These are phyloP conservation scores for Metschnikowia colocasiae DNA, from an alignment of 805 yeast species.

Conservation along the genomic window DNA sequence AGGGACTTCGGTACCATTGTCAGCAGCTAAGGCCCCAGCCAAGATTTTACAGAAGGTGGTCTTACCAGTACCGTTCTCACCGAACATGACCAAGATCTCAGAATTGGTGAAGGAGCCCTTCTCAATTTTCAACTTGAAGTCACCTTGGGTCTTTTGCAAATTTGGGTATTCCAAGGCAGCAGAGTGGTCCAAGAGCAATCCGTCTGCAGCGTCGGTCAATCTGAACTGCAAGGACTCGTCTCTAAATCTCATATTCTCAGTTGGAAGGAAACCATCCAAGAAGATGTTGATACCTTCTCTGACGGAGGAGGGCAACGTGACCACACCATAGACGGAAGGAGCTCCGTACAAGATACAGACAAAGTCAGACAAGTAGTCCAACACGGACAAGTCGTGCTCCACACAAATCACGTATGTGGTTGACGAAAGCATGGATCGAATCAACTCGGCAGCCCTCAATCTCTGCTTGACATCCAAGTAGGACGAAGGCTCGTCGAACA, in stretches of 20 bases:
- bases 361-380: conserved; percentile 94
- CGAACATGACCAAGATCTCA: conserved; percentile 98
- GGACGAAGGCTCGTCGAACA: conserved; percentile 99
- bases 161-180: conserved; percentile 73
- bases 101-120: conserved; percentile 92
- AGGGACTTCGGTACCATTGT: conserved; percentile 74
- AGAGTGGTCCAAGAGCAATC: conserved; percentile 69
- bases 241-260: conserved; percentile 96
- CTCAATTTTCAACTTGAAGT: conserved; percentile 79
- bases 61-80: conserved; percentile 99
- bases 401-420: conserved; percentile 90
- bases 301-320: conserved; percentile 91
- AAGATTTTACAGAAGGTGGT: conserved; percentile 93
- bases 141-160: conserved; percentile 93
- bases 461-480: conserved; percentile 98
- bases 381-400: conserved; percentile 96
- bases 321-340: conserved; percentile 98
- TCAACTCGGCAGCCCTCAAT: conserved; percentile 93
- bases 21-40: conserved; percentile 92
- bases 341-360: conserved; percentile 97
- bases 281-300: conserved; percentile 99
- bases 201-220: conserved; percentile 84
- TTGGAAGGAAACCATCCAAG: conserved; percentile 95
- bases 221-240: conserved; percentile 92
- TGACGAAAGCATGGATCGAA: conserved; percentile 76